Evolutionary conservation across 257 asterid species (phyloP).

Genomic region (Solanum neorickii): DNA sequence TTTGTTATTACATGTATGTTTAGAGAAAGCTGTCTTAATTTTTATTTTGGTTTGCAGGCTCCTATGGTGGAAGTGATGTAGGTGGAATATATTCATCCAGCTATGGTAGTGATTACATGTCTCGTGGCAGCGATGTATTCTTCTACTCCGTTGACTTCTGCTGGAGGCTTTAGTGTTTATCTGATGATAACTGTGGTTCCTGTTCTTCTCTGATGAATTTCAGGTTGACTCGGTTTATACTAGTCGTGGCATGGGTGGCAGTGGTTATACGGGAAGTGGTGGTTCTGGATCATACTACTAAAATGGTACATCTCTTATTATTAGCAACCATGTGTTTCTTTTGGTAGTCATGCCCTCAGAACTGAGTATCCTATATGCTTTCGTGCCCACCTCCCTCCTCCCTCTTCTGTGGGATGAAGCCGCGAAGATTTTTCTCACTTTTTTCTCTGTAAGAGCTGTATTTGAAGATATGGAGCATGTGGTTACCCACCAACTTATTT

Average conservation of each 20-base stretch:
- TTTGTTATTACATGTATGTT: neutral
- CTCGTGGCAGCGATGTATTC: constrained; percentile 80
- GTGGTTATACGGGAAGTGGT: constrained; percentile 72
- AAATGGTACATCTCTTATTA: constrained; percentile 32
- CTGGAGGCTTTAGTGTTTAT: neutral
- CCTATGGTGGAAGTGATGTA: constrained; percentile 62
- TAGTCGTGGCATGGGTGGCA: constrained; percentile 63
- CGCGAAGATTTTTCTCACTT: neutral
- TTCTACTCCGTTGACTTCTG: neutral
- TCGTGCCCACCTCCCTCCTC: neutral
- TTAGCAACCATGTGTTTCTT: neutral
- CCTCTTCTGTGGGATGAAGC: neutral
- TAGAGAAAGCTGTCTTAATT: neutral
- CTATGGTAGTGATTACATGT: constrained; percentile 63
- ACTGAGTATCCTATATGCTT: neutral
- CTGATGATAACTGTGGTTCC: constrained; percentile 39
- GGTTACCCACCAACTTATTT: constrained; percentile 18
- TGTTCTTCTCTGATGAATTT: constrained; percentile 37
- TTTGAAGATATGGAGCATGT: constrained; percentile 1
- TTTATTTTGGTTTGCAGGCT: constrained; percentile 27
- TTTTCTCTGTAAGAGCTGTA: constrained; percentile 6
- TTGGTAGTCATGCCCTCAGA: neutral
- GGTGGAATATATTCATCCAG: constrained; percentile 83
- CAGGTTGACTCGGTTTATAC: constrained; percentile 45
- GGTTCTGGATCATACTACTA: constrained; percentile 82